Base-by-base conservation (phyloP, 495 filamentous ascomycete species). In the Lophium mytilinum region DNA sequence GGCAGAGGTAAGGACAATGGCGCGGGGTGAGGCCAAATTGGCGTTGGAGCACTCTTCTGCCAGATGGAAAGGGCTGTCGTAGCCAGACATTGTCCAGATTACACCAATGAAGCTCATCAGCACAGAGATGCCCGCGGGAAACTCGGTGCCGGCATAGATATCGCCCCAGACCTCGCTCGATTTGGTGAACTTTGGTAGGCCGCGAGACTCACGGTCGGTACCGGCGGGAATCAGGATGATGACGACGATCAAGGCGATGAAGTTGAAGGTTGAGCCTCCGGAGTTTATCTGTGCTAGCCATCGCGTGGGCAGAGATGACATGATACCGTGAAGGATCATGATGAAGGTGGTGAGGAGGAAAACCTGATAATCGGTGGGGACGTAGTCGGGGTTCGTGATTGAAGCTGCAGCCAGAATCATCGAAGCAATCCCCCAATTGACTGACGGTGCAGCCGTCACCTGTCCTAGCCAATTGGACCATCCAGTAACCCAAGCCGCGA, bases 21-120 rank as follows among this genome's bases (percentile, higher is more conserved):
- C 86, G 11, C 87, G 77, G 0, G 87, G 87, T 1, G 86, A 82
- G 36, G 87, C 87, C 50, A 89, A 70, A 52, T 83, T 82, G 33
- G 87, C 87, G 64, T 90, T 90, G 45, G 82, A 83, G 68, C 87
- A 90, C 66, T 90, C 87, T 57, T 90, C 87, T 36, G 80, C 80
- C 19, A 90, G 69, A 68, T 90, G 87, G 66, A 90, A 90, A 0
- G 86, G 83, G 0, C 81, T 80, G 66, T 90, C 86, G 66, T 88
- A 88, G 35, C 85, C 82, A 34, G 73, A 77, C 81, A 84, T 84
- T 14, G 79, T 83, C 80, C 80, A 83, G 61, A 84, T 82, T 42
- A 82, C 80, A 1, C 76, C 76, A 17, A 90, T 77, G 67, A 90
- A 90, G 49, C 82, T 84, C 87, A 90, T 89, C 12, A 89, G 72